Evolutionary conservation across 768 basidiomycete genomes (phyloP), one percentile per base, ranked within the genome.

Genomic region (Mycena rosella): DNA sequence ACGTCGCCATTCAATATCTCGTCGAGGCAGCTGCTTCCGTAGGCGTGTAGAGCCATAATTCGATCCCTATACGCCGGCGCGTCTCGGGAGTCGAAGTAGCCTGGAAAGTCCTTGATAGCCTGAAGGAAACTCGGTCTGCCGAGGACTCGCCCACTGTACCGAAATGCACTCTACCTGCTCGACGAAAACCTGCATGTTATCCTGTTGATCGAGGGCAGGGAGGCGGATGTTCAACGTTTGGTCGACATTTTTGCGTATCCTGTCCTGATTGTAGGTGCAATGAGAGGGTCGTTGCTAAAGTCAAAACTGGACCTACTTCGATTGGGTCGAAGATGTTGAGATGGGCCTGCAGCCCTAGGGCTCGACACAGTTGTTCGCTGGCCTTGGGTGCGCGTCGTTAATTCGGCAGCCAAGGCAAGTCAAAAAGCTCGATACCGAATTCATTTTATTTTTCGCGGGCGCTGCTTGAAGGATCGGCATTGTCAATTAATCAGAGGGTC

Each of bases 71-170:
- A 10, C 1, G n/a, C 53, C 20, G 20, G 27, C 17, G 8, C n/a
- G n/a, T n/a, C n/a, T 48, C 24, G 8, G 32, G 32, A n/a, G n/a
- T n/a, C n/a, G 42, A 67, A 62, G 20, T 51, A 51, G 0, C 66
- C 66, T 1, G 66, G 47, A 14, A 67, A 67, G 8, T 1, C 10
- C 2, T 52, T 20, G 0, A 32, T 14, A 13, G 52, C 20, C 66
- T 67, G 17, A 15, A 47, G 45, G 11, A 20, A 5, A 44, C 7
- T n/a, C n/a, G n/a, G 11, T 44, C 6, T n/a, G 42, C 20, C 20
- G n/a, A 22, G 18, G 20, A 44, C 42, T n/a, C 42, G 20, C 18
- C 40, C 30, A 51, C 0, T 14, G 17, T 17, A 26, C n/a, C 14
- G 14, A 15, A 58, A 24, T 29, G 15, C 22, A 51, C 8, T 44